These are phyloP conservation scores for Blastobotrys raffinosifermentans DNA, from an alignment of 1,139 yeast species.

Conservation along the genomic window DNA sequence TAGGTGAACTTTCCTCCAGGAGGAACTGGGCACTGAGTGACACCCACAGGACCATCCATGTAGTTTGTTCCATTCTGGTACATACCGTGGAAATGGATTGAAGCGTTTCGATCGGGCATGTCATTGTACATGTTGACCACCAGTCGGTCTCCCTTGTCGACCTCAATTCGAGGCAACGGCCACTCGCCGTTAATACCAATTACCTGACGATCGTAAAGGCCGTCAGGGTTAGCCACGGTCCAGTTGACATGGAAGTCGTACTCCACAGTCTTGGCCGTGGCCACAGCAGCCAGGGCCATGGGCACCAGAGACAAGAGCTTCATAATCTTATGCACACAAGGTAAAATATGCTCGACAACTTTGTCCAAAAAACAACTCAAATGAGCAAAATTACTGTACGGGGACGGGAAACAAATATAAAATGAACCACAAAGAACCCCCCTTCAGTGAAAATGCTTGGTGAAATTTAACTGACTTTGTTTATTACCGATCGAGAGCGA, in stretches of 20 bases:
- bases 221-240: conserved; percentile 73
- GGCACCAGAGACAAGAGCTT: too few species aligned
- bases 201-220: conserved; percentile 54
- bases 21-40: conserved; percentile 83
- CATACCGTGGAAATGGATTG: conserved; percentile 88
- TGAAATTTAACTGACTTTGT: too few species aligned
- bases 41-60: conserved; percentile 86
- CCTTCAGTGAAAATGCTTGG: too few species aligned
- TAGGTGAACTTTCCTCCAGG: conserved; percentile 63
- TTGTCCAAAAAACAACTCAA: too few species aligned
- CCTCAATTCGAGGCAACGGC: conserved; percentile 78
- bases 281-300: conserved; percentile 19
- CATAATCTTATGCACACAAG: too few species aligned
- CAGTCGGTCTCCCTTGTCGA: conserved; percentile 72
- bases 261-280: conserved; percentile 50
- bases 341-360: too few species aligned
- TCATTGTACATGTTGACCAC: conserved; percentile 64
- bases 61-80: conserved; percentile 67
- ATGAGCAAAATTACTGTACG: too few species aligned
- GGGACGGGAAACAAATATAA: too few species aligned
- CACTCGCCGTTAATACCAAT: conserved; percentile 77
- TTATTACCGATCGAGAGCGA: too few species aligned
- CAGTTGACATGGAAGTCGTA: conserved; percentile 73
- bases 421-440: too few species aligned
- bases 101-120: conserved; percentile 53